These are phyloP conservation scores for Paulownia fortunei DNA, from an alignment of 257 asterid genomes.

Conservation along the genomic window DNA sequence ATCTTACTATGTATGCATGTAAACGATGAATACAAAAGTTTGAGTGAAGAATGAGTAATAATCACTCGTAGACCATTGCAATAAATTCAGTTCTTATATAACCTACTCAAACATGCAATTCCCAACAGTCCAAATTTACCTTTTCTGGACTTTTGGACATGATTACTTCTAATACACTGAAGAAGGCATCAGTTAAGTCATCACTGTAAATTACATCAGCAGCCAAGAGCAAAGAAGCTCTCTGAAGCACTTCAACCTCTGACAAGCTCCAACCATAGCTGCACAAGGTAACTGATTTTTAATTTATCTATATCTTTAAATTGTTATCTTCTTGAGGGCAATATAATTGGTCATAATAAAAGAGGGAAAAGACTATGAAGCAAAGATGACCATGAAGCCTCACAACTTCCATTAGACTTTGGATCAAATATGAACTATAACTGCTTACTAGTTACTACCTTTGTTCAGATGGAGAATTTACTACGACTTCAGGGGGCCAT, in stretches of 20 bases:
- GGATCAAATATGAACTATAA: background rate
- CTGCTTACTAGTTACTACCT: slow-evolving; percentile 52
- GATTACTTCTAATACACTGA: slow-evolving; percentile 54
- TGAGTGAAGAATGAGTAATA: background rate
- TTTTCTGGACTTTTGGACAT: slow-evolving; percentile 67
- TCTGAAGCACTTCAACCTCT: slow-evolving; percentile 72
- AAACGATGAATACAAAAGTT: background rate
- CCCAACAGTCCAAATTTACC: slow-evolving; percentile 45
- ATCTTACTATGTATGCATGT: background rate
- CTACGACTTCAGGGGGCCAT: slow-evolving; percentile 64
- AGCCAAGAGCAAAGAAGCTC: slow-evolving; percentile 82
- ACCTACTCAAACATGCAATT: background rate
- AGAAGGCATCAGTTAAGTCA: slow-evolving; percentile 84
- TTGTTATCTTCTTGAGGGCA: background rate
- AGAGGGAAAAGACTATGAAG: background rate
- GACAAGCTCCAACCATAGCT: slow-evolving; percentile 71
- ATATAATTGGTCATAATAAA: background rate
- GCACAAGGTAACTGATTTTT: slow-evolving; percentile 33
- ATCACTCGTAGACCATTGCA: background rate
- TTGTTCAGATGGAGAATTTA: slow-evolving; percentile 42
- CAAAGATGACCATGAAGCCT: background rate
- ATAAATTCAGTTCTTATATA: background rate
- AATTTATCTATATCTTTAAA: background rate
- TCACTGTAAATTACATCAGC: slow-evolving; percentile 93
- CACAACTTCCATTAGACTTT: background rate